A percentile compares a stretch with the other conserved stretches of the same genome.
Conservation (phyloP, 805 yeast genomes). For the Lachancea nothofagi region DNA sequence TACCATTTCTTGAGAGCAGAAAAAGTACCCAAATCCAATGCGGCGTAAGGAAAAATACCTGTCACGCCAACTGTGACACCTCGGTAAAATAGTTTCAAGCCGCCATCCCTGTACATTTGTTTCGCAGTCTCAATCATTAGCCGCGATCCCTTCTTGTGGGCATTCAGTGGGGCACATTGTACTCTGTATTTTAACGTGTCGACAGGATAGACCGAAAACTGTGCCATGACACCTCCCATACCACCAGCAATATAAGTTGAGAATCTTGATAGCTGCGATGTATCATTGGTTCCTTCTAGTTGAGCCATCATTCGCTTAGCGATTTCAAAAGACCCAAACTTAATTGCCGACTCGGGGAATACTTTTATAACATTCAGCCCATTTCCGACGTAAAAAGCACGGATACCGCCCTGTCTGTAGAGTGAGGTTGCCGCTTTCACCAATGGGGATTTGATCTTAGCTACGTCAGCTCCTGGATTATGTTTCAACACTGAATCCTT, state of each 20-base stretch:
- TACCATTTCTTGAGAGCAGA: conserved; percentile 77
- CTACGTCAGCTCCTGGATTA: conserved; percentile 34
- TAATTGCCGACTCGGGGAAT: conserved; percentile 95
- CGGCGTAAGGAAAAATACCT: conserved; percentile 97
- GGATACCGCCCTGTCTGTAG: conserved; percentile 83
- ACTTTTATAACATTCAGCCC: conserved; percentile 91
- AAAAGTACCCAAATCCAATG: conserved; percentile 91
- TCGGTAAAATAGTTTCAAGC: conserved; percentile 70
- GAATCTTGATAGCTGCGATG: conserved; percentile 60
- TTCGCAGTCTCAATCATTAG: conserved; percentile 63
- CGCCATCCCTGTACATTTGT: conserved; percentile 75
- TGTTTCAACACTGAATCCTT: conserved; percentile 42
- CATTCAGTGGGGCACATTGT: conserved; percentile 83
- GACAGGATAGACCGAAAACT: conserved; percentile 88
- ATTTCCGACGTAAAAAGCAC: conserved; percentile 89
- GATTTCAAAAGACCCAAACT: conserved; percentile 91
- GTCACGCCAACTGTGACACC: conserved; percentile 88
- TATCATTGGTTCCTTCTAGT: conserved; percentile 70
- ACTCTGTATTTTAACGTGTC: conserved; percentile 91
- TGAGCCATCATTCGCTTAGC: conserved; percentile 68
- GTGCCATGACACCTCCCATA: conserved; percentile 90
- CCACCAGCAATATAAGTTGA: conserved; percentile 94
- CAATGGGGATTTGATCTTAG: conserved; percentile 66
- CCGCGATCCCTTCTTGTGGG: conserved; percentile 52
- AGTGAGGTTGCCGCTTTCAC: conserved; percentile 73